Evolutionary conservation across 2,329 filamentous ascomycete species (phyloP), one percentile per base, ranked within the genome.

Genomic region (Penicillium sp.): DNA sequence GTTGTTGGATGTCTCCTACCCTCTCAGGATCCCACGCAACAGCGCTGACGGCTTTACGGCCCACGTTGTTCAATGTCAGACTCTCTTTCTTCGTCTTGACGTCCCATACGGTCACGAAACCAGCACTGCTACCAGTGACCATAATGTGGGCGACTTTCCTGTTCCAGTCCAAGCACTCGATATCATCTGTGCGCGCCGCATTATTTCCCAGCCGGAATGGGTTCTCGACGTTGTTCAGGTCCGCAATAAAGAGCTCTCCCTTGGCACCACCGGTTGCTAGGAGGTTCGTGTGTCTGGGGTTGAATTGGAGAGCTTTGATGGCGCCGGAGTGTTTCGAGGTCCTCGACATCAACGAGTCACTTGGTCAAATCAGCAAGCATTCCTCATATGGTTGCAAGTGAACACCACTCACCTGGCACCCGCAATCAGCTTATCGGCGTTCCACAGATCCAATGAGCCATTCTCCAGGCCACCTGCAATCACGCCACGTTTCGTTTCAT

Each of bases 91-190:
- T 96, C 9, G 86, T 88, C 73, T 95, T 95, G 49, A 96, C 76
- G 68, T 98, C 92, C 92, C 92, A 98, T 12, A 98, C 90, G 2
- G 92, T 96, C 23, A 96, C 89, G 57, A 96, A 94, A 3, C 92
- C 92, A 33, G 88, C 89, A 45, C 80, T 84, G 60, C 89, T 90
- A 50, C 92, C 92, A 7, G 90, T 96, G 12, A 90, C 92, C 52
- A 98, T 71, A 61, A 98, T 98, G 61, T 98, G 90, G 10, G 90
- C 80, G 28, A 96, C 90, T 70, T 94, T 96, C 60, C 88, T 89
- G 68, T 98, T 98, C 93, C 93, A 98, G 53, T 95, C 90, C 44
- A 98, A 74, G 51, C 89, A 94, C 57, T 96, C 92, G 49, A 96
- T 85, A 55, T 98, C 92, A 57, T 96, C 90, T 26, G 88, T 85